Evolutionary conservation across 257 asterid species (phyloP), one percentile per base, ranked within the genome.

Genomic region (Scutellaria baicalensis): DNA sequence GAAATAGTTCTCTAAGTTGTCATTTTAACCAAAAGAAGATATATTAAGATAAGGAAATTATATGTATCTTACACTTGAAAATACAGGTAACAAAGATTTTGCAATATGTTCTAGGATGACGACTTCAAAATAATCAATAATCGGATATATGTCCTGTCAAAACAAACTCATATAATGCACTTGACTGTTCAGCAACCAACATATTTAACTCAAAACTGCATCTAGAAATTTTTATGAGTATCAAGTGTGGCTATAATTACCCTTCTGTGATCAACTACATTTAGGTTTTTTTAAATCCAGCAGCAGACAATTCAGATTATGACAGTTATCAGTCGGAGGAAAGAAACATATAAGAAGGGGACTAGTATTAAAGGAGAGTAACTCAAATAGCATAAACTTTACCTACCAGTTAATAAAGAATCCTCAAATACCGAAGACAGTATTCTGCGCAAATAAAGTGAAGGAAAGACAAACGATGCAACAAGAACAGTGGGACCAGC

Each of bases 401-500:
- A 50, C 81, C 12, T 70, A 91, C 99, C 97, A 14, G 99, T 89
- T 79, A 94, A 68, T 69, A 94, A 78, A 77, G 99, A 94, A 83
- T 94, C 99, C 85, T 94, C 97, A 62, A 91, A 91, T 82, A 94
- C 75, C 10, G 86, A 82, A 7, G 97, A 83, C 38, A 94, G 78
- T 60, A 93, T 79, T 77, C 82, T 86, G 77, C 99, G 96, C 83
- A 93, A 74, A 78, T 91, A 93, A 73, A 93, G 95, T 8, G 99
- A 93, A 16, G 99, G 97, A 70, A 93, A 87, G 75, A 93, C 80
- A 68, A 93, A 93, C 39, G 96, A 93, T 67, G 96, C 90, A 36
- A 93, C 93, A 56, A 93, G 96, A 70, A 91, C 89, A 58, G 90
- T 83, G 61, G 99, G 99, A 55, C 95, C 93, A n/a, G 81, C 78